Base-by-base conservation (phyloP, 345 rosid genomes). In the Eucalyptus brandiana region DNA sequence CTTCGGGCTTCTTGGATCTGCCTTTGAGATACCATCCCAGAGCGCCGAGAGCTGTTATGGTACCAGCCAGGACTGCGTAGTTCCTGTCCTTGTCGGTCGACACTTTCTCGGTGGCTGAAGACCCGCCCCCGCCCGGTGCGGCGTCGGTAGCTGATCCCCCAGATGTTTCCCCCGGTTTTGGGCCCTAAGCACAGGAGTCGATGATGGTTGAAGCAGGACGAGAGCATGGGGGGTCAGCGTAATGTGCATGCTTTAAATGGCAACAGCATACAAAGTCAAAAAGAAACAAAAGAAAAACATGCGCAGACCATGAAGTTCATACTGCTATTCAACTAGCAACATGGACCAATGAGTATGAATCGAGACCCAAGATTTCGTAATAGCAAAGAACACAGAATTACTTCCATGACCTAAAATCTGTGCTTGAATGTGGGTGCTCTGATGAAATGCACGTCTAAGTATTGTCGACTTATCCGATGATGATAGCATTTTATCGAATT, bases 1-100 rank as follows among this genome's bases (percentile, higher is more conserved):
- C 93, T 88, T 91, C 95, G 53, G 94, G 86, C 89, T 97, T 97
- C 97, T 97, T 96, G 56, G 92, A 91, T n/a, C 94, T 92, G 47
- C 96, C 94, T 89, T 93, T 94, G 89, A 98, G 90, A 92, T 97
- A 98, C 99, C 99, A 97, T 87, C 99, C 99, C 42, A 96, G 83
- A 47, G 98, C 96, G 90, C 95, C 97, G 16, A 94, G 16, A 28
- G 81, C 88, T 12, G 99, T 93, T 87, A 96, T 86, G 30, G 92
- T 90, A 86, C 98, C 99, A 2, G 99, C 99, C n/a, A 96, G 50
- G 44, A 98, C 98, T 5, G 97, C 99, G 86, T 97, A 97, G 93
- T 97, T 98, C 65, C 95, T 88, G 94, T 92, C 60, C 89, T 95
- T 96, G 92, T 96, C 99, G 8, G 95, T 93, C 9, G 99, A 98